Conservation (phyloP, 2,329 filamentous ascomycete genomes). For the Colletotrichum sp. region DNA sequence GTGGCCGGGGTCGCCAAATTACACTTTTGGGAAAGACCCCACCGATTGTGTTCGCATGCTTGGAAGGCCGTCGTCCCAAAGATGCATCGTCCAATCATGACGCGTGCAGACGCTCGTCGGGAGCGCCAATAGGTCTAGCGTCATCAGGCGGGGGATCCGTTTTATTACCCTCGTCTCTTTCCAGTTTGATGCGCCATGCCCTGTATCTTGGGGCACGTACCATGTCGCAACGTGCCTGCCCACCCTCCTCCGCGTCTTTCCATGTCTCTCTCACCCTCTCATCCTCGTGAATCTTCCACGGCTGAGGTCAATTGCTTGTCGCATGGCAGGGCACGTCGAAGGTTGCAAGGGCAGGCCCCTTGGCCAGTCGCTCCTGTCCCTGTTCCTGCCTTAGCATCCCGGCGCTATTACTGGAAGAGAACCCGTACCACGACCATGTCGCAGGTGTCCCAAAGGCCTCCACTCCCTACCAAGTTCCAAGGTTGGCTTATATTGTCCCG, state of each 20-base stretch:
- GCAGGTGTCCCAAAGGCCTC: neutral
- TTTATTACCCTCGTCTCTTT: neutral
- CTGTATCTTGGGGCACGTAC: neutral
- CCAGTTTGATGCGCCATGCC: neutral
- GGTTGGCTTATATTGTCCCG: constrained; percentile 16
- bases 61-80: constrained; percentile 1
- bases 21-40: neutral
- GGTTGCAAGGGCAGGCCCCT: neutral
- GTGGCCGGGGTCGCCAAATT: neutral
- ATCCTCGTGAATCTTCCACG: neutral
- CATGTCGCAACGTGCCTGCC: neutral
- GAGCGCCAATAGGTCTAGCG: constrained; percentile 1
- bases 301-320: neutral
- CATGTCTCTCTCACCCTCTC: neutral
- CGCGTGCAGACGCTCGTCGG: neutral
- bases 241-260: neutral
- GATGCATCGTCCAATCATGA: constrained; percentile 13
- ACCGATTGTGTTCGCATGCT: constrained; percentile 1
- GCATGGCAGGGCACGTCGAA: neutral
- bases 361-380: neutral
- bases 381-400: constrained; percentile 14
- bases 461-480: constrained; percentile 6
- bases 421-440: neutral
- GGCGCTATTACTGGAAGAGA: constrained; percentile 7
- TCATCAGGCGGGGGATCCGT: neutral